Evolutionary conservation across 2,329 filamentous ascomycete genomes (phyloP), one percentile per base, ranked within the genome.

Genomic region (Pseudogymnoascus sp.): DNA sequence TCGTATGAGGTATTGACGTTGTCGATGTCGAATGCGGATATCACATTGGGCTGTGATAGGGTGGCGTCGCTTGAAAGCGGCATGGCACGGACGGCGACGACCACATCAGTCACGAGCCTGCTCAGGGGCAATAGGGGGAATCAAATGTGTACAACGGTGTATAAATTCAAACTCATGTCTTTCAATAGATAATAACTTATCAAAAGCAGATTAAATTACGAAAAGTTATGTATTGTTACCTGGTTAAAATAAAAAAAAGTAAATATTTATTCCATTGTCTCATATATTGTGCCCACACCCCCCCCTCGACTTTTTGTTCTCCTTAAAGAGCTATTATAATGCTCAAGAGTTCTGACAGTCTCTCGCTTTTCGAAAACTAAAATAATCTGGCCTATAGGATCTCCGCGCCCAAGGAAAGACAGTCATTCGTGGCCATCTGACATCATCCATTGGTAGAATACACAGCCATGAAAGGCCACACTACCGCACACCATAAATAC

Each of bases 41-140:
- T 56, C 46, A 18, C 25, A 31, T 18, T 34, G n/a, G 5, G 8
- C 2, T 34, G 9, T 56, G 46, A 56, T 56, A 56, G 46, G 46
- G 46, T 56, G n/a, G 46, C 46, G 25, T 56, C 46, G 46, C 11
- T 56, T 56, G 46, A 56, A n/a, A 53, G 46, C 46, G 49, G 49
- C 46, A 56, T 31, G 46, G 46, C 28, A 56, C 49, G 49, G 49
- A 56, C 28, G 12, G 49, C 49, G 28, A 18, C 46, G n/a, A 34
- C 49, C 49, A 56, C 49, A 34, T 56, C 49, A 34, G 25, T 56
- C 25, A 34, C 5, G 49, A 56, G n/a, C 28, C 5, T 14, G n/a
- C n/a, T 56, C 49, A 56, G 49, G 49, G 49, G 49, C 8, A 56
- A 56, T 34, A 56, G 49, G 49, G 49, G 49, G 14, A 2, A 34